Evolutionary conservation across 2,329 filamentous ascomycete species (phyloP), one percentile per base, ranked within the genome.

Genomic region (Trichoderma endophyticum): DNA sequence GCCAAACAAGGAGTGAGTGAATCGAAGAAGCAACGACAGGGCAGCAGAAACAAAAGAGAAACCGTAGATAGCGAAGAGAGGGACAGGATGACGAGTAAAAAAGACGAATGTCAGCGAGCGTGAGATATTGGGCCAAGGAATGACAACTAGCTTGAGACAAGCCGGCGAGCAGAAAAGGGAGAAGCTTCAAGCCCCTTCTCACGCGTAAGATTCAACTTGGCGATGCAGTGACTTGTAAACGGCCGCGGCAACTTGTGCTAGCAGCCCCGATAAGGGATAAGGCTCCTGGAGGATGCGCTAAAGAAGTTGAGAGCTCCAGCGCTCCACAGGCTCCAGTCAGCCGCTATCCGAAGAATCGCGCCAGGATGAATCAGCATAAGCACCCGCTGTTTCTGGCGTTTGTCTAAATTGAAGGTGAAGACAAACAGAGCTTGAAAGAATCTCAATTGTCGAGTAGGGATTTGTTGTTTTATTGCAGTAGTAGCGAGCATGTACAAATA

Each of bases 101-200:
- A 71, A 34, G n/a, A 39, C 2, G 15, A 70, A 26, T 9, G 39
- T 62, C 32, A 63, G 68, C 68, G 43, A 54, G n/a, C n/a, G 59
- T 59, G 54, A 63, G 51, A 71, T 71, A 63, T 70, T 70, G 67
- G 67, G 34, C 56, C 54, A 43, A 59, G 26, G 63, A 67, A 36
- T 48, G 71, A 72, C 66, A 30, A 48, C 26, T 36, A 71, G 28
- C 48, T 64, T 34, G 30, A 34, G 32, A 30, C 26, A 54, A 54
- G 43, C 24, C 34, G 48, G 61, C 24, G 30, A 66, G 48, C 30
- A 63, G 39, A 63, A 43, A 51, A 28, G 48, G 30, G 21, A 18
- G 57, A 30, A 67, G 64, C 57, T 67, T 43, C 24, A 59, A 34
- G 30, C 62, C 62, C 62, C 62, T 51, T 64, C 39, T 30, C 28